Evolutionary conservation across 139 green algal species (phyloP).

Genomic region (Marvania coccoides): DNA sequence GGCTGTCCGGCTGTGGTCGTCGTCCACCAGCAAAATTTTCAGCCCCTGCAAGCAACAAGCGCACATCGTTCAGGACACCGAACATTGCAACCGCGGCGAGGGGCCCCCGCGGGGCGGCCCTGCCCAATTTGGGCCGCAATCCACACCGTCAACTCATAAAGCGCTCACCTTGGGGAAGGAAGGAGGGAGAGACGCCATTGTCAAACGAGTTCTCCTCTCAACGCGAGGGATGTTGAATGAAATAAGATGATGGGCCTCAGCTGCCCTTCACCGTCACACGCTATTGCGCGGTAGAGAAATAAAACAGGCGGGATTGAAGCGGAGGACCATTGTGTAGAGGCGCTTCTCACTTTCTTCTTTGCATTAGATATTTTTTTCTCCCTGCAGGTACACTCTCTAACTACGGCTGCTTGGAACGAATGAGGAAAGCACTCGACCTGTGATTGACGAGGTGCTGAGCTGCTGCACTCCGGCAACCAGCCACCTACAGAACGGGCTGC

Average conservation of each 20-base stretch:
- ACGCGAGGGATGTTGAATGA: too few species aligned
- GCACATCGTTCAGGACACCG: too few species aligned
- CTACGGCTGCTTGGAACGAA: too few species aligned
- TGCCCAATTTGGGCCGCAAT: too few species aligned
- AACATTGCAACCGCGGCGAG: too few species aligned
- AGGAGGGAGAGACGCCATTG: background rate
- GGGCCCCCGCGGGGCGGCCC: too few species aligned
- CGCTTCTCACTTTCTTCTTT: background rate
- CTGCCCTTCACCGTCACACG: background rate
- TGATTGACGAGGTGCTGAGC: too few species aligned
- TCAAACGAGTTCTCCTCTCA: background rate
- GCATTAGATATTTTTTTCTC: background rate
- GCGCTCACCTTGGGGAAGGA: background rate
- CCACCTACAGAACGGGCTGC: too few species aligned
- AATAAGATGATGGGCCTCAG: background rate
- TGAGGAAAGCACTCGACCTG: too few species aligned
- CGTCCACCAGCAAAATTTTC: constrained; percentile 23
- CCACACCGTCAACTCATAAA: too few species aligned
- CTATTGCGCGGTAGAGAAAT: background rate
- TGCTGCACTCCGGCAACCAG: too few species aligned
- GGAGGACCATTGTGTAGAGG: background rate
- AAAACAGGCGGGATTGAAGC: background rate
- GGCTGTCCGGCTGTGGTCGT: background rate
- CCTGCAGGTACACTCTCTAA: background rate
- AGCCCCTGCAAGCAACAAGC: constrained; percentile 14